Evolutionary conservation across 805 yeast genomes (phyloP).

Genomic region (Komagataella kurtzmanii): DNA sequence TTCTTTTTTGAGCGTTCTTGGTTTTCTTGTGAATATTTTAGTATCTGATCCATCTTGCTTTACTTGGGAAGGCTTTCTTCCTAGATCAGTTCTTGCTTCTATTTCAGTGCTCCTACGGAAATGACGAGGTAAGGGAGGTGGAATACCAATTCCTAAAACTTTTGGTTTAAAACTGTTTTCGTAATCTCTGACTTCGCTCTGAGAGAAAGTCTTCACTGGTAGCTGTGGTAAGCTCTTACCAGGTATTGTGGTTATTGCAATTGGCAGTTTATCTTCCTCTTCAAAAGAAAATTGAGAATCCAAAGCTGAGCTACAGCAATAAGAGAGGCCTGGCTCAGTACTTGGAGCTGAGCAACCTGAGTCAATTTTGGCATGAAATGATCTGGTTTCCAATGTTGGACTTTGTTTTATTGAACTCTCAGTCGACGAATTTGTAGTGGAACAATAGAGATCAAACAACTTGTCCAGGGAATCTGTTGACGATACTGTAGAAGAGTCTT

Average conservation of each 20-base stretch:
- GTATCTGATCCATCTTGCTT: slow-evolving; percentile 10
- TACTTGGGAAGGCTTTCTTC: neutral
- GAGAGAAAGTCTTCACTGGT: slow-evolving; percentile 12
- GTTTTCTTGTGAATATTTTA: slow-evolving; percentile 11
- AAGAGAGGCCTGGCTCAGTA: neutral
- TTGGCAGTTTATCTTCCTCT: neutral
- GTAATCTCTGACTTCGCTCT: slow-evolving; percentile 11
- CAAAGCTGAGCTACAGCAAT: neutral
- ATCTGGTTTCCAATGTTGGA: neutral
- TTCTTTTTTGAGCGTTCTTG: slow-evolving; percentile 5
- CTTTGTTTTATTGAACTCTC: neutral
- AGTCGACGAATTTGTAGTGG: neutral
- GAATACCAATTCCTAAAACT: slow-evolving; percentile 3
- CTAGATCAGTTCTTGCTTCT: neutral
- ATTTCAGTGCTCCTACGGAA: neutral
- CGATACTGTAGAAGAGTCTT: neutral
- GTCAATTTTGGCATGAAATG: neutral
- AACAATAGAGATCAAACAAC: neutral
- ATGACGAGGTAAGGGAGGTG: slow-evolving; percentile 4
- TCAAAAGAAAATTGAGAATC: neutral
- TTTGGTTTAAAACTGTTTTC: neutral
- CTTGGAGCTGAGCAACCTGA: neutral
- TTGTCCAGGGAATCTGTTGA: neutral
- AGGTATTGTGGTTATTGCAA: slow-evolving; percentile 3
- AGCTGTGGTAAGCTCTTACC: slow-evolving; percentile 8